Base-by-base conservation (phyloP, 345 rosid genomes). In the Erysimum cheiranthoides region DNA sequence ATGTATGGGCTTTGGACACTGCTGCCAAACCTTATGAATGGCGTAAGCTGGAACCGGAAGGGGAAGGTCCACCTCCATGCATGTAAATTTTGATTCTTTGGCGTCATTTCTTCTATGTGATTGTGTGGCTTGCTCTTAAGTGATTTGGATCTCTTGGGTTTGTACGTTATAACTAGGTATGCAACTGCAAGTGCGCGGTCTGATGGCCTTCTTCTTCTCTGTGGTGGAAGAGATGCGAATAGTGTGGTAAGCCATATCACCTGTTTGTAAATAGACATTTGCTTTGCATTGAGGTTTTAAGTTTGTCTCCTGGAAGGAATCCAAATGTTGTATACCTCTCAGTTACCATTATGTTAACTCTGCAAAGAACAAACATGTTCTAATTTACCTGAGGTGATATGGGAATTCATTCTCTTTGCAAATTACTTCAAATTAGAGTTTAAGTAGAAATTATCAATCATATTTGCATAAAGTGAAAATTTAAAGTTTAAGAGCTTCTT, bases 51-150 rank as follows among this genome's bases (percentile, higher is more conserved):
- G 99, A 96, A 79, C 99, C 97, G 13, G 99, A 96, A 87, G 99
- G 99, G 82, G 99, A 96, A 75, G 99, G 97, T 38, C 99, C 99
- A 31, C 98, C 99, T 61, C 96, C 98, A 63, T 96, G 99, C 99
- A 96, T 93, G 99, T 96, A 92, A 79, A 4, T 59, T 52, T 63
- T 71, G 58, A 66, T 39, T 67, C 38, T 56, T 73, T 65, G 40
- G n/a, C 32, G 59, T 31, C 49, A 49, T 56, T 45, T 52, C 39
- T 31, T 43, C 18, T 46, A 18, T 60, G 27, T 45, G 49, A 35
- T 38, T 70, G 11, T 32, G 60, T 77, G 40, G 6, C 8, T 39
- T 70, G 27, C 58, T 36, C 43, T 25, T 13, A 10, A 46, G 25
- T 71, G 30, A 71, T 64, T 28, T 54, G 8, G 50, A 35, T 77